These are phyloP conservation scores for Fusarium camptoceras DNA, from an alignment of 2,329 filamentous ascomycete genomes.

Conservation along the genomic window DNA sequence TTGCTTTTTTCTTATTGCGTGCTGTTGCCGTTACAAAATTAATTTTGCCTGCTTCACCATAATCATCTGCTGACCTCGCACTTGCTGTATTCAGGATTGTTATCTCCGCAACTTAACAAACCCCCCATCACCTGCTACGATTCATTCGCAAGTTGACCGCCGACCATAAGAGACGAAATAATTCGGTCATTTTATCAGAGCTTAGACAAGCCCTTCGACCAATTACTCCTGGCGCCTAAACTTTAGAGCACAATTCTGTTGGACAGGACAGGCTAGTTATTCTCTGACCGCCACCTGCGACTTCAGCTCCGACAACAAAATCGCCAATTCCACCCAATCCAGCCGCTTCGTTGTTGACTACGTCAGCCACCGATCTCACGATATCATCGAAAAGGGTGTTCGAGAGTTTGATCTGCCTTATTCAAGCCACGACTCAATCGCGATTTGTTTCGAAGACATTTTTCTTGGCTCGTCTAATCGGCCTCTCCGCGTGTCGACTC, in stretches of 20 bases:
- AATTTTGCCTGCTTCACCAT: constrained; percentile 11
- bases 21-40: constrained; percentile 2
- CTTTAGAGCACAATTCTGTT: neutral
- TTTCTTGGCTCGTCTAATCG: constrained; percentile 35
- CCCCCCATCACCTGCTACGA: constrained; percentile 14
- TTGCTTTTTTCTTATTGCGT: constrained; percentile 13
- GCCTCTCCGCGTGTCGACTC: constrained; percentile 32
- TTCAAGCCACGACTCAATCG: constrained; percentile 26
- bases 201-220: neutral
- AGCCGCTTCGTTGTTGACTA: constrained; percentile 3
- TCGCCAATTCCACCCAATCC: constrained; percentile 17
- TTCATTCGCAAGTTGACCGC: neutral
- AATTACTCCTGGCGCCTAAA: neutral
- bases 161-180: neutral
- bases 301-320: constrained; percentile 16
- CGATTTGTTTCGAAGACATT: constrained; percentile 21
- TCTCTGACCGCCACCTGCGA: constrained; percentile 32
- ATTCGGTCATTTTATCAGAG: neutral
- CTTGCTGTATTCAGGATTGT: constrained; percentile 17
- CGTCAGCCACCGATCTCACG: constrained; percentile 20
- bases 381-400: constrained; percentile 7
- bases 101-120: constrained; percentile 13
- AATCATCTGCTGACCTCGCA: constrained; percentile 17
- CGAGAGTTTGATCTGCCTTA: constrained; percentile 1
- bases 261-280: constrained; percentile 27